phyloP scores from a whole-genome alignment of 495 filamentous ascomycete genomes.

The Daldinia childiae region DNA sequence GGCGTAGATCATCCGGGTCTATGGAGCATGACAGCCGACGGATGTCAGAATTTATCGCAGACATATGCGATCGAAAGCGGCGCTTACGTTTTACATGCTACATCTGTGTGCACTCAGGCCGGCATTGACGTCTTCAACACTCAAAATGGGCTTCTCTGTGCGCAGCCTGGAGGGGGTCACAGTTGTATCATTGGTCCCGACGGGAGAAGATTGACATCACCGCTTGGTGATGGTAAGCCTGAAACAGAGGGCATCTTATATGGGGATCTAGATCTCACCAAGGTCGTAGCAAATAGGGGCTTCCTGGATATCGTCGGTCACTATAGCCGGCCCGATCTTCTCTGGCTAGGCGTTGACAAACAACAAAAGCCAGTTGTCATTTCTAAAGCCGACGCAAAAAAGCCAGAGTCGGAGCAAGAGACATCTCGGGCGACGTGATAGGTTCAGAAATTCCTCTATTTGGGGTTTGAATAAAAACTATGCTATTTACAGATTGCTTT shows the following conservation, averaged over 20 bases:
- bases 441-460: background rate
- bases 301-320: background rate
- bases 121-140: constrained; percentile 57
- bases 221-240: constrained; percentile 42
- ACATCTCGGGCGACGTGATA: background rate
- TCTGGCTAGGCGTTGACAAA: constrained; percentile 60
- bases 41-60: constrained; percentile 54
- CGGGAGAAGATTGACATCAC: constrained; percentile 35
- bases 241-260: constrained; percentile 58
- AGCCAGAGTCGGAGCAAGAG: constrained; percentile 15
- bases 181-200: constrained; percentile 42
- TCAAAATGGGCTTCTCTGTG: constrained; percentile 46
- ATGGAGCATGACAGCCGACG: constrained; percentile 31
- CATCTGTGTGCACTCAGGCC: constrained; percentile 52
- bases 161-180: constrained; percentile 59
- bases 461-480: background rate
- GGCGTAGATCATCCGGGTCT: constrained; percentile 36
- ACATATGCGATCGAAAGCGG: constrained; percentile 64
- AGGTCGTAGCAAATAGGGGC: background rate
- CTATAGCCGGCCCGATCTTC: constrained; percentile 24
- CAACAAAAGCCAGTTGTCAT: constrained; percentile 43
- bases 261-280: constrained; percentile 52
- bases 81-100: constrained; percentile 62
- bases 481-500: background rate
- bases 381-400: constrained; percentile 4